Evolutionary conservation across 1,284 basidiomycete species (phyloP).

Genomic region (Amylostereum chailletii): DNA sequence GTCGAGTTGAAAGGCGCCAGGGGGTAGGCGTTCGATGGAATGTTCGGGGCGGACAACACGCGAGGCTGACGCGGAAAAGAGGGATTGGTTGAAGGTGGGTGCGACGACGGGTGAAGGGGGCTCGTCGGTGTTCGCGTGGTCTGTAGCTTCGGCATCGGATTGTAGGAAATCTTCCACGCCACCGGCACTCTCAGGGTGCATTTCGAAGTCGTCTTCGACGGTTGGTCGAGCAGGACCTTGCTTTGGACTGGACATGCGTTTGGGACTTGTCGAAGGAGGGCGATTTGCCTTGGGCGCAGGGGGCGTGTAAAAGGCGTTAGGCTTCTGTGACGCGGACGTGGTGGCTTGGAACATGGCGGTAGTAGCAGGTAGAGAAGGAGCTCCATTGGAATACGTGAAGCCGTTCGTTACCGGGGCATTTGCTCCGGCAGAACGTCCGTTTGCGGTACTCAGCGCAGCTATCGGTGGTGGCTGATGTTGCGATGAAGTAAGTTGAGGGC

Average conservation of each 20-base stretch:
- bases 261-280: constrained; percentile 12
- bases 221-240: constrained; percentile 8
- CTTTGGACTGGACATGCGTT: constrained; percentile 4
- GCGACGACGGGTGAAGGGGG: not conserved
- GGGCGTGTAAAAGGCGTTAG: constrained; percentile 56
- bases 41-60: not conserved
- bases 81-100: not conserved
- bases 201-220: constrained; percentile 12
- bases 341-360: constrained; percentile 31
- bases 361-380: constrained; percentile 5
- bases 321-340: constrained; percentile 37
- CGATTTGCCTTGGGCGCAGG: constrained; percentile 18
- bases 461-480: not conserved
- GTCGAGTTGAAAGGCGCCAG: constrained; percentile 1
- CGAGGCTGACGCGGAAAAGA: not conserved
- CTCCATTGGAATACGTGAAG: not conserved
- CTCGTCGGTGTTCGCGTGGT: not conserved
- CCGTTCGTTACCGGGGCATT: not conserved
- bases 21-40: not conserved
- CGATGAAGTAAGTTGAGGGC: not conserved
- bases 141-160: not conserved
- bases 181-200: constrained; percentile 13
- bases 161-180: constrained; percentile 10
- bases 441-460: not conserved
- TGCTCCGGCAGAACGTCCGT: not conserved